phyloP scores from a whole-genome alignment of 176 grass and related monocot genomes.

The Puccinellia tenuiflora region DNA sequence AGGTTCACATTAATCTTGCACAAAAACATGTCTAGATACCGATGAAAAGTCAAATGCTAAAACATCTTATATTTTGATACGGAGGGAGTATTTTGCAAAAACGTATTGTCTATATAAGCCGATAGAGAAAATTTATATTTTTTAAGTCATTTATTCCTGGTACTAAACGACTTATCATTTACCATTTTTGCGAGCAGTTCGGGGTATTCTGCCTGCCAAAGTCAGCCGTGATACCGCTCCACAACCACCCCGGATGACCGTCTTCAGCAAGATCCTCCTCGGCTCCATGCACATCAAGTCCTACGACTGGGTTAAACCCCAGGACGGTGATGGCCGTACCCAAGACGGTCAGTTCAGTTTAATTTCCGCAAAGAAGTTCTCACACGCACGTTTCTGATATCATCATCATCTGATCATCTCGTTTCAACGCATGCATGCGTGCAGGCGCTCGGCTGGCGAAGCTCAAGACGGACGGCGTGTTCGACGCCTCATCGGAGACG shows the following conservation, averaged over 20 bases:
- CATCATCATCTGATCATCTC: background rate
- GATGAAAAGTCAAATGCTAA: too few relatives aligned
- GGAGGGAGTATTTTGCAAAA: too few relatives aligned
- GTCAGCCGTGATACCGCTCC: constrained; percentile 59
- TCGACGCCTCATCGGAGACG: constrained; percentile 32
- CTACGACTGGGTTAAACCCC: constrained; percentile 47
- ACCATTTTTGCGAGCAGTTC: constrained; percentile 16
- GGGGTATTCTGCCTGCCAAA: constrained; percentile 59
- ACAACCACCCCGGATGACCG: constrained; percentile 75
- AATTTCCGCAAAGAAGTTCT: too few relatives aligned
- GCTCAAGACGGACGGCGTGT: constrained; percentile 35
- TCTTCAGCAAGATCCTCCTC: constrained; percentile 68
- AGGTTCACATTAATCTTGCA: too few relatives aligned
- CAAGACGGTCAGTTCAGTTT: background rate
- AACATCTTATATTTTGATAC: too few relatives aligned
- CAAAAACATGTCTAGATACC: too few relatives aligned
- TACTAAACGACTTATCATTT: background rate
- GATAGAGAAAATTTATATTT: too few relatives aligned
- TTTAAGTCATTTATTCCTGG: too few relatives aligned
- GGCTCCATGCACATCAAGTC: constrained; percentile 70
- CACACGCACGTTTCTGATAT: background rate
- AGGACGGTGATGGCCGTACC: background rate
- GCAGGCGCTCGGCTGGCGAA: constrained; percentile 47
- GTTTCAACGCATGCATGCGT: background rate
- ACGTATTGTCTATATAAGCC: too few relatives aligned